Evolutionary conservation across 345 rosid species (phyloP), one percentile per base, ranked within the genome.

Genomic region (Syzygium oleosum): DNA sequence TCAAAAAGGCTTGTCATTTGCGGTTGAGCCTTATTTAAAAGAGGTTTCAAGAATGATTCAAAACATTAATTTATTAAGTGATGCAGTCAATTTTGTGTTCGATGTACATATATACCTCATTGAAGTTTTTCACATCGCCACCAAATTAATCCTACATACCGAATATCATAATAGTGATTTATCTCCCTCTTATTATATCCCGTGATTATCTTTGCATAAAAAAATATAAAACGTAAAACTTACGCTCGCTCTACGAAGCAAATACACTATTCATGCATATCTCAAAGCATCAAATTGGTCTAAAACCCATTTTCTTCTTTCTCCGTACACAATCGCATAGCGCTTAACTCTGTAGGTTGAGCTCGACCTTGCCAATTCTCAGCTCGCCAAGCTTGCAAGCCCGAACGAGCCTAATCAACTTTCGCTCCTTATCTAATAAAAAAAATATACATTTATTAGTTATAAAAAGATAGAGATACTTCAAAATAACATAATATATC

Each of bases 101-200:
- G 7, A n/a, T 3, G 9, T 61, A 12, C 34, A 6, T n/a, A 61
- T 61, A 29, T 0, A n/a, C 29, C 0, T 59, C 7, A 25, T 59
- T 25, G 31, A 65, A 29, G 4, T 63, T 29, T 29, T 29, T 65
- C 23, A 68, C 7, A 2, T 9, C 23, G 17, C 21, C 3, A 31
- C 12, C 1, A 34, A 16, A 65, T 31, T 16, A 8, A 2, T 65
- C 43, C 23, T 31, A 31, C 31, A 1, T 11, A 58, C 29, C 65
- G 0, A 25, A 31, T 31, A 31, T 65, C 43, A 4, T 31, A 31
- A 31, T 2, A 16, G 5, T 31, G 11, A 65, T 16, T 38, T 13
- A 31, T 16, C 0, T 1, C 0, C 17, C 12, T 65, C 34, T 2
- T 21, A 16, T 65, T 31, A 3, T 16, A 7, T 31, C 0, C 0